A percentile compares a stretch with the other conserved stretches of the same genome.
phyloP scores from a whole-genome alignment of 1,139 yeast species.

The Protomyces gravidus region DNA sequence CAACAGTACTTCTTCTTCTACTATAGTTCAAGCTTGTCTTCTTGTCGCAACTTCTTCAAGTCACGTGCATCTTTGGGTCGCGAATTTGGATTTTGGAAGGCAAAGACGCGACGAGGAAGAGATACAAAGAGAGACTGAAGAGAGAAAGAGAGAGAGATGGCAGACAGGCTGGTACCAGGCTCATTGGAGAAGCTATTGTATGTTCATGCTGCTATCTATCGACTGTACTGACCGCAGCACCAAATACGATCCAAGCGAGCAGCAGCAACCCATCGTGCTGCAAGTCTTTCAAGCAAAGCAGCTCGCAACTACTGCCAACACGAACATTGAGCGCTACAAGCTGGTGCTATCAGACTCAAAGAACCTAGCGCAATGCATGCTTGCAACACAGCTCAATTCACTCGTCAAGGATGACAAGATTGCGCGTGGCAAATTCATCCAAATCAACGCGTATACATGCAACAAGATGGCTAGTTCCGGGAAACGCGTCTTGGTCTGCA shows the following conservation, averaged over 20 bases:
- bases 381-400: slow-evolving; percentile 32
- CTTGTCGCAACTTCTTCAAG: background rate
- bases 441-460: slow-evolving; percentile 31
- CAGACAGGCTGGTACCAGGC: slow-evolving; percentile 16
- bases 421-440: slow-evolving; percentile 32
- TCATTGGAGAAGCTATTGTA: slow-evolving; percentile 13
- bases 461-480: slow-evolving; percentile 32
- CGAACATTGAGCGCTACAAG: slow-evolving; percentile 33
- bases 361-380: slow-evolving; percentile 34
- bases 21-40: too few relatives aligned
- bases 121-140: background rate
- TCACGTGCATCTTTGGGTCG: background rate
- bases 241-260: background rate
- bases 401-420: slow-evolving; percentile 29
- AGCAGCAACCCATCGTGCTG: slow-evolving; percentile 18
- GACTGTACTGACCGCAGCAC: too few relatives aligned
- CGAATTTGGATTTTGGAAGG: background rate
- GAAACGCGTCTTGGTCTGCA: slow-evolving; percentile 28
- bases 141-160: slow-evolving; percentile 1
- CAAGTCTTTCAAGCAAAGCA: slow-evolving; percentile 35
- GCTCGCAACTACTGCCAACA: slow-evolving; percentile 24
- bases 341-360: slow-evolving; percentile 35
- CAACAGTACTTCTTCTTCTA: too few relatives aligned
- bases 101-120: background rate
- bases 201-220: background rate